These are phyloP conservation scores for Hypomyces perniciosus DNA, from an alignment of 2,329 filamentous ascomycete genomes.

Conservation along the genomic window DNA sequence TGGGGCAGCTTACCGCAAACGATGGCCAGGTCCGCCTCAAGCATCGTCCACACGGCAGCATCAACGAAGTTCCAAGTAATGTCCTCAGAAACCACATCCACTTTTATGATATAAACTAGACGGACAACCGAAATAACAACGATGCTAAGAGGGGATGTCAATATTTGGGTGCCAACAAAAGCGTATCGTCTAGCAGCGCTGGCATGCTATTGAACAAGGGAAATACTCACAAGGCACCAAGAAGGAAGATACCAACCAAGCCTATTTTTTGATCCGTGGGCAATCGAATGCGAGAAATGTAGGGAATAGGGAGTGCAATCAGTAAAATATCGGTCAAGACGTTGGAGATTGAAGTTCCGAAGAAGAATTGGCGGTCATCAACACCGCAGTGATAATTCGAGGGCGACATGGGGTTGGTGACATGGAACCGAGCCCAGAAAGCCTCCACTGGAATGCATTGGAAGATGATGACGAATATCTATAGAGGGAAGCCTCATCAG, in stretches of 20 bases:
- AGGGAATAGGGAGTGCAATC: conserved; percentile 20
- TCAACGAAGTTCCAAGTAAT: conserved; percentile 22
- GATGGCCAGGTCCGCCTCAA: conserved; percentile 20
- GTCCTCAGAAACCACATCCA: conserved; percentile 16
- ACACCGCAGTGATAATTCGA: conserved; percentile 13
- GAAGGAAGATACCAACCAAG: conserved; percentile 17
- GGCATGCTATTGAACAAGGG: no score
- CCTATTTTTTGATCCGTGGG: conserved; percentile 18
- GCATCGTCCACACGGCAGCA: conserved; percentile 17
- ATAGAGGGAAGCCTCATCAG: neutral
- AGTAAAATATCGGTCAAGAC: conserved; percentile 21
- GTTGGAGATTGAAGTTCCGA: conserved; percentile 20
- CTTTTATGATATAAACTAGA: conserved; percentile 11
- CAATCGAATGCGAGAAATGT: conserved; percentile 19
- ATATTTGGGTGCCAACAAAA: neutral
- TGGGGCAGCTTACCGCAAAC: conserved; percentile 16
- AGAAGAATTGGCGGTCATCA: conserved; percentile 17
- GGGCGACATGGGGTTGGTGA: conserved; percentile 7
- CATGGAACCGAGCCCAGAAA: conserved; percentile 15
- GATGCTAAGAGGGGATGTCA: conserved; percentile 1
- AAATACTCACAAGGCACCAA: conserved; percentile 18
- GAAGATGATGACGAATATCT: conserved; percentile 7
- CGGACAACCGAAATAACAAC: conserved; percentile 15
- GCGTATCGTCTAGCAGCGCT: no score
- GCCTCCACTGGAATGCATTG: conserved; percentile 16